These are phyloP conservation scores for Heterobasidion occidentale DNA, from an alignment of 1,284 basidiomycete species.

Conservation along the genomic window DNA sequence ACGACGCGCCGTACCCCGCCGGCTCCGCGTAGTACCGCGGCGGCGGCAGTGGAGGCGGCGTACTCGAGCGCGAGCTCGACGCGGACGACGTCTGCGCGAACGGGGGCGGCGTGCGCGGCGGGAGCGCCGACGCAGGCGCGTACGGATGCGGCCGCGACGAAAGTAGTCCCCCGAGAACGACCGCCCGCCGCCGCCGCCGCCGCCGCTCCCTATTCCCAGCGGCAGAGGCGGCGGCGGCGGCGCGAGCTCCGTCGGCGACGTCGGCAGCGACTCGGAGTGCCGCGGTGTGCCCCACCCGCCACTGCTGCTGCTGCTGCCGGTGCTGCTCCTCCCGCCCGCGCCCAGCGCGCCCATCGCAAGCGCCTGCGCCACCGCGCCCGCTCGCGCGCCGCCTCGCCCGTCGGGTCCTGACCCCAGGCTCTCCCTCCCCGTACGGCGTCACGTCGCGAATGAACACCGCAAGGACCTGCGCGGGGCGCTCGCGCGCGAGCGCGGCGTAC, in stretches of 20 bases:
- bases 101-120: background rate
- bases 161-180: constrained; percentile 11
- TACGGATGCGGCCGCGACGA: constrained; percentile 5
- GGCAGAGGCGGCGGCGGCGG: constrained; percentile 5
- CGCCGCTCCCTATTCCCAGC: background rate
- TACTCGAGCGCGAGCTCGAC: background rate
- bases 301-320: too few relatives aligned
- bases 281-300: constrained; percentile 1
- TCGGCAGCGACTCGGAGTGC: background rate
- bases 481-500: constrained; percentile 64
- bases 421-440: constrained; percentile 25
- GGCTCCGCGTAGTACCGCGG: background rate
- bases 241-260: constrained; percentile 3
- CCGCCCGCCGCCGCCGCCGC: background rate
- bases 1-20: background rate
- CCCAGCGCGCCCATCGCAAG: background rate
- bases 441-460: constrained; percentile 79
- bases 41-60: constrained; percentile 1
- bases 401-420: constrained; percentile 45
- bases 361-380: constrained; percentile 13
- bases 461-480: constrained; percentile 58
- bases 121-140: constrained; percentile 10
- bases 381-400: constrained; percentile 29
- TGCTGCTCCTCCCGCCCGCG: background rate
- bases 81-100: background rate